Base-by-base conservation (phyloP, 2,329 filamentous ascomycete genomes). In the Alternaria viburni region DNA sequence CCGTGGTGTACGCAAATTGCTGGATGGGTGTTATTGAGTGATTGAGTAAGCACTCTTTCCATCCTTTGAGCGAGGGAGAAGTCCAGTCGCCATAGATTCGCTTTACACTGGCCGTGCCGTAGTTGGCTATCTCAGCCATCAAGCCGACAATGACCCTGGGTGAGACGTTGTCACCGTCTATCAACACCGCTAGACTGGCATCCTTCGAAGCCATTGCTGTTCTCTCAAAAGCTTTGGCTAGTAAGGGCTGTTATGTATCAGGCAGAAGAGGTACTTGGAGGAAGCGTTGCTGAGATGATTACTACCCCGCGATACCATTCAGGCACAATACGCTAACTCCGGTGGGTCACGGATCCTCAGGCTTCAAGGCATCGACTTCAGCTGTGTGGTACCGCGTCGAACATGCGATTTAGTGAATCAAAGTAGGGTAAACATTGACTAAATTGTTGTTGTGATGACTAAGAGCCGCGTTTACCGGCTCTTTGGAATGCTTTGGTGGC, bases 61-160 rank as follows among this genome's bases (percentile, higher is more conserved):
- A 75, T 30, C 65, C 54, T 4, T 64, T 68, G 47, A 74, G 65
- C 13, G 58, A 10, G 2, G 69, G 64, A 11, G 47, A 67, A 1
- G 74, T 77, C 73, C 70, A 78, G 64, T 77, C 74, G 21, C 71
- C 73, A 44, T 77, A 75, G 15, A 77, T 76, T 17, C 73, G 70
- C n/a, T 65, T 59, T 5, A 77, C 72, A 57, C 70, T 76, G 50
- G 69, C 74, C 6, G 64, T 74, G n/a, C 75, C 75, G 44, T 76
- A 76, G 49, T 74, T 77, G 41, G 75, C 73, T 21, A 79, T 71
- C 43, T 78, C 75, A 11, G 69, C 63, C 68, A 77, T 60, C 8
- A 78, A 65, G 13, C 73, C 73, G 5, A 47, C 67, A 25, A 76
- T 73, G 51, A 68, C 57, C 56, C 65, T 69, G 5, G 66, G 47